A percentile compares a stretch with the other conserved stretches of the same genome.
Conservation (phyloP, 225 moss, liverwort and hornwort genomes). For the Bryoerythrophyllum caledonicum region DNA sequence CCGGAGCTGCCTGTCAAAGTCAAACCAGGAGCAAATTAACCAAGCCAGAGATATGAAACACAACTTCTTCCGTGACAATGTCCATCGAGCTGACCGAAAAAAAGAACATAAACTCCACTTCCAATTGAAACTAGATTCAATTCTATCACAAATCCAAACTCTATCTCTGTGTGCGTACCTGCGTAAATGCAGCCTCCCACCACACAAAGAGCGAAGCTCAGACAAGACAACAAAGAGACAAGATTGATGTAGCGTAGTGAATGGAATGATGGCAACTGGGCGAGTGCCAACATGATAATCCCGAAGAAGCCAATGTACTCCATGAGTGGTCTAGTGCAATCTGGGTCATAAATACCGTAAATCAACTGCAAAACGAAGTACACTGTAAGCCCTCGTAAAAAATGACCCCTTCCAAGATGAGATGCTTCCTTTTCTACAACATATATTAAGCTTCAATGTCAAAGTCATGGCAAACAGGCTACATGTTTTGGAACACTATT, state of each 20-base stretch:
- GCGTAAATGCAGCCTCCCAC: slow-evolving; percentile 62
- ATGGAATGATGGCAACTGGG: slow-evolving; percentile 69
- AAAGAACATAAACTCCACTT: neutral
- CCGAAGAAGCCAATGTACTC: slow-evolving; percentile 51
- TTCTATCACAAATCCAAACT: slow-evolving; percentile 12
- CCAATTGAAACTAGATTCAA: neutral
- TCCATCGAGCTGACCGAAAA: neutral
- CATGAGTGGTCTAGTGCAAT: slow-evolving; percentile 34
- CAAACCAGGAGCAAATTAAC: slow-evolving; percentile 6
- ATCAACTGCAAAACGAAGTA: slow-evolving; percentile 45
- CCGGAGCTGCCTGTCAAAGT: slow-evolving; percentile 46
- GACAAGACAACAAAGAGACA: slow-evolving; percentile 44
- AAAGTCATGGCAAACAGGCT: neutral
- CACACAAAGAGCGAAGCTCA: slow-evolving; percentile 57
- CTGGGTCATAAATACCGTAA: slow-evolving; percentile 39
- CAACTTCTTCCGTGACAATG: neutral
- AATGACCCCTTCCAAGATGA: neutral
- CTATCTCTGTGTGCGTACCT: slow-evolving; percentile 23
- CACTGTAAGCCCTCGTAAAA: slow-evolving; percentile 5
- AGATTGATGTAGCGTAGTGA: slow-evolving; percentile 62
- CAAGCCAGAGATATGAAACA: slow-evolving; percentile 2
- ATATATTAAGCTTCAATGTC: neutral
- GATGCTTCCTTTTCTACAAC: neutral
- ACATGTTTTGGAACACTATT: neutral
- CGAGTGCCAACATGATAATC: slow-evolving; percentile 45